Evolutionary conservation across 768 basidiomycete genomes (phyloP).

Genomic region (Leccinum olivaceopallidum): DNA sequence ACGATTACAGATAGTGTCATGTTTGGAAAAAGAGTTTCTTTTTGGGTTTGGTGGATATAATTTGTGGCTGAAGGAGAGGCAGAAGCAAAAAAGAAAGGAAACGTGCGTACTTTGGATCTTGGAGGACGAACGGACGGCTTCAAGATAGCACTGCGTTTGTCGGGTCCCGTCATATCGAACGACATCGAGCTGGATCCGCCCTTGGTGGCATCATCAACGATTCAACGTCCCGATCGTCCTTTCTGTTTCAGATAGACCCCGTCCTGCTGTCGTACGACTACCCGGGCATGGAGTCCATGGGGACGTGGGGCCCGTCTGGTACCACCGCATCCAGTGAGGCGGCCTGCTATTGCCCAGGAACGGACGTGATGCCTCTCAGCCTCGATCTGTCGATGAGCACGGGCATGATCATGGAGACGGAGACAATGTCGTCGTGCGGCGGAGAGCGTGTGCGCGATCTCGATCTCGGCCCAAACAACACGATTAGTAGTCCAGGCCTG

Average conservation of each 20-base stretch:
- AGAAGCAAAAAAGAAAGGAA: slow-evolving; percentile 4
- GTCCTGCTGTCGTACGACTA: slow-evolving; percentile 22
- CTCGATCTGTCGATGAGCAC: background rate
- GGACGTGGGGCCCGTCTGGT: too few relatives aligned
- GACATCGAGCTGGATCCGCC: background rate
- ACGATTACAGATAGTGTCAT: slow-evolving; percentile 31
- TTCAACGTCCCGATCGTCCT: background rate
- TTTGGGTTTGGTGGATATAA: slow-evolving; percentile 29
- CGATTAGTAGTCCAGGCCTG: background rate
- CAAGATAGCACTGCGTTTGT: slow-evolving; percentile 10
- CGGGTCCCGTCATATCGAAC: slow-evolving; percentile 7
- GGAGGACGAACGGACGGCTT: background rate
- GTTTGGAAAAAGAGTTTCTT: slow-evolving; percentile 3
- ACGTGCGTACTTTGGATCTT: background rate
- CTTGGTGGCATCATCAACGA: too few relatives aligned
- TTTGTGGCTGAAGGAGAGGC: slow-evolving; percentile 8
- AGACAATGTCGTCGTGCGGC: background rate
- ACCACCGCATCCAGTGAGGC: background rate
- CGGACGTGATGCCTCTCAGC: background rate
- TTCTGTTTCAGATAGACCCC: slow-evolving; percentile 30
- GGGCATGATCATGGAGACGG: background rate
- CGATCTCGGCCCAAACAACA: too few relatives aligned
- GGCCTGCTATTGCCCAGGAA: background rate
- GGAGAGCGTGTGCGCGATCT: background rate
- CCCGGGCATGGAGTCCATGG: background rate